A percentile compares a stretch with the other conserved stretches of the same genome.
These are phyloP conservation scores for Penicillium sp. DNA, from an alignment of 2,329 filamentous ascomycete genomes.

Conservation along the genomic window DNA sequence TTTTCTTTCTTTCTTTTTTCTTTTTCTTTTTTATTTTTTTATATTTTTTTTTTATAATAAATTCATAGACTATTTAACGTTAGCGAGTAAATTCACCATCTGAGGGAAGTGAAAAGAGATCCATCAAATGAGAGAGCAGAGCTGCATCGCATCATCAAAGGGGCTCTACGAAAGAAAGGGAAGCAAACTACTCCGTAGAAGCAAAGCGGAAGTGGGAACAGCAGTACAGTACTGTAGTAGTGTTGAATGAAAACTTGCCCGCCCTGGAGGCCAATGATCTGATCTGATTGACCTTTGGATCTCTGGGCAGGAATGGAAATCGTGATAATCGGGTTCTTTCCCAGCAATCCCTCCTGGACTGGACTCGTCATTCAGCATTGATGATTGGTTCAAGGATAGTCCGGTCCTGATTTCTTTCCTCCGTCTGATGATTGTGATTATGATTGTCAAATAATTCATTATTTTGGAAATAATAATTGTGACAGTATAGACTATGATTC, in stretches of 20 bases:
- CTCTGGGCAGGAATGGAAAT: constrained; percentile 15
- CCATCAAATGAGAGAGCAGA: constrained; percentile 25
- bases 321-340: constrained; percentile 27
- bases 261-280: constrained; percentile 12
- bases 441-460: background rate
- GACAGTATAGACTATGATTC: background rate
- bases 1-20: background rate
- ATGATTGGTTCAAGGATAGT: constrained; percentile 15
- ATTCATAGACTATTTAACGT: constrained; percentile 1
- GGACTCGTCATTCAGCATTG: constrained; percentile 18
- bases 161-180: background rate
- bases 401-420: background rate
- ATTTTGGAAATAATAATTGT: background rate
- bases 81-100: constrained; percentile 14
- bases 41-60: background rate
- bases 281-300: constrained; percentile 17
- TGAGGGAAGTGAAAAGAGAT: constrained; percentile 24
- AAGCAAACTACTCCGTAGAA: background rate
- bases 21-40: background rate
- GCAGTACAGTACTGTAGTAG: too few relatives aligned
- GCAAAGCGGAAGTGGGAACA: background rate
- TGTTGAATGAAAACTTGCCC: constrained; percentile 14
- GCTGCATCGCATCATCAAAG: background rate
- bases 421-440: background rate
- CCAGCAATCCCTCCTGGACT: constrained; percentile 18